phyloP scores from a whole-genome alignment of 2,329 filamentous ascomycete genomes.

The Mycosphaerella sp. region DNA sequence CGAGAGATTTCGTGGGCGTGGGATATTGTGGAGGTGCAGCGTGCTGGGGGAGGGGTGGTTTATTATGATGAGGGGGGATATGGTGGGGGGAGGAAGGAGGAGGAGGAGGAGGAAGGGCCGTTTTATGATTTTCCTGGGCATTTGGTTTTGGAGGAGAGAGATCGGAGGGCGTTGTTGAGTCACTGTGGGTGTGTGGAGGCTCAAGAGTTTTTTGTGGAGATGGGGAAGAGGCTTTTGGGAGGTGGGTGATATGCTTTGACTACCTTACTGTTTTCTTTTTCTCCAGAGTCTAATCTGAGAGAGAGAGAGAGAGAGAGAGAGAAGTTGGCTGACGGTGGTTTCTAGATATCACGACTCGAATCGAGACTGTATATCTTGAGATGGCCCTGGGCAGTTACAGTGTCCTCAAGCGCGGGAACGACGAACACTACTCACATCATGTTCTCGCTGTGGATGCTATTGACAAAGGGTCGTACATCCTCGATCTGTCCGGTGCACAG shows the following conservation, averaged over 20 bases:
- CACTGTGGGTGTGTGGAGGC: not conserved
- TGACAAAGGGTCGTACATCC: not conserved
- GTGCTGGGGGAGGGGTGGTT: not conserved
- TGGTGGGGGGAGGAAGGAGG: too few species aligned
- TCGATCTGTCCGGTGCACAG: slow-evolving; percentile 2
- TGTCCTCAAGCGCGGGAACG: not conserved
- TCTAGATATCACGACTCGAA: not conserved
- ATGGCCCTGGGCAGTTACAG: not conserved
- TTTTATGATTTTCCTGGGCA: not conserved
- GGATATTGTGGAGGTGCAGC: slow-evolving; percentile 3
- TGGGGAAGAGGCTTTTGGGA: not conserved
- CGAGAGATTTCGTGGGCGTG: slow-evolving; percentile 12
- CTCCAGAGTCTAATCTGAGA: too few species aligned
- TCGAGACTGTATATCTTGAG: not conserved
- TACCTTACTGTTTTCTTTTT: too few species aligned
- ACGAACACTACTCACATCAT: not conserved
- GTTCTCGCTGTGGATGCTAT: not conserved
- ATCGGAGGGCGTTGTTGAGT: not conserved
- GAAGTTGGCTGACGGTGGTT: not conserved
- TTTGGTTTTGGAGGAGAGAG: not conserved
- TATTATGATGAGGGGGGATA: not conserved
- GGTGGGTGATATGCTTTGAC: too few species aligned
- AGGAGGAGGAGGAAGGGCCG: too few species aligned
- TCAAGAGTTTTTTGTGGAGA: not conserved
- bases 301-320: too few species aligned